Base-by-base conservation (phyloP, 805 yeast genomes). In the Starmerella ratchasimensis region DNA sequence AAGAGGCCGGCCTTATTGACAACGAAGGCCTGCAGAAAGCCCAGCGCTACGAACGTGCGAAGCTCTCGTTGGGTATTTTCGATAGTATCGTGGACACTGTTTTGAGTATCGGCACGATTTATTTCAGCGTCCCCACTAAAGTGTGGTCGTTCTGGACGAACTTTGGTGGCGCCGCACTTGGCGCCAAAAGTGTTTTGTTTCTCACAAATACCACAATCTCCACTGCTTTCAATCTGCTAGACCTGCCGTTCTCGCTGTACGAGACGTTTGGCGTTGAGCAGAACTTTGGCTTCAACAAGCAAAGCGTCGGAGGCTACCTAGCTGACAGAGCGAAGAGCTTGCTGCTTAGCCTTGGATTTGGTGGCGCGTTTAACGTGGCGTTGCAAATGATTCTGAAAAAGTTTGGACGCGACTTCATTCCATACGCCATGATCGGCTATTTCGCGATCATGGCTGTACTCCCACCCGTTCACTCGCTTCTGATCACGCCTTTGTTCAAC, bases 401-500 rank as follows among this genome's bases (percentile, higher is more conserved):
- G 52, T 83, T 74, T 51, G 93, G 93, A 36, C 79, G 80, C 42
- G 66, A 69, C 37, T 90, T 90, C 61, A 74, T 84, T 56, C 71
- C 76, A 52, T 90, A 86, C n/a, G n/a, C n/a, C n/a, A n/a, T n/a
- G n/a, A n/a, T n/a, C n/a, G n/a, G n/a, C n/a, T n/a, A n/a, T n/a
- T n/a, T n/a, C n/a, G n/a, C n/a, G n/a, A n/a, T n/a, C n/a, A n/a
- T n/a, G n/a, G n/a, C n/a, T n/a, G n/a, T n/a, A n/a, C n/a, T n/a
- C n/a, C n/a, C n/a, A n/a, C n/a, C n/a, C n/a, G n/a, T n/a, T n/a
- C n/a, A n/a, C n/a, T n/a, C n/a, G n/a, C n/a, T n/a, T n/a, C n/a
- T 83, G 48, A 86, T 90, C 51, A 84, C 80, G 64, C 99, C 99
- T 4, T 62, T 83, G 46, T 90, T 90, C 68, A 84, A 90, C 67